A percentile compares a stretch with the other conserved stretches of the same genome.
Conservation (phyloP, 73 alveolate species). For the Uronychia binucleata region DNA sequence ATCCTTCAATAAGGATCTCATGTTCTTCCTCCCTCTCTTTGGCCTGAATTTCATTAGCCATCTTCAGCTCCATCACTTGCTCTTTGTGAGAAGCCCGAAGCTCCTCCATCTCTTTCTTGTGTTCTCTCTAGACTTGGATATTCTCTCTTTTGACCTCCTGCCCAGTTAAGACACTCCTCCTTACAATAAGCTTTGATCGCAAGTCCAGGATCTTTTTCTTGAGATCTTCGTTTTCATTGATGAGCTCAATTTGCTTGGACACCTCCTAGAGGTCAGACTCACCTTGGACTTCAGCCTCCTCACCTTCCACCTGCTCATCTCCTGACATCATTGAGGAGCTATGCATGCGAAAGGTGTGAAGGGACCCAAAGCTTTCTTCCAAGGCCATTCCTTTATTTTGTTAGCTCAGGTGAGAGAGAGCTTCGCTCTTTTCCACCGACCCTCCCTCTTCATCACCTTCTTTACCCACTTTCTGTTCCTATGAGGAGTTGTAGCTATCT, state of each 20-base stretch:
- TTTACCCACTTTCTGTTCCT: too few relatives aligned
- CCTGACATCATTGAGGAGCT: neutral
- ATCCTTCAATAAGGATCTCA: neutral
- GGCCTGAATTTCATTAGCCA: neutral
- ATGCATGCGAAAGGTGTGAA: neutral
- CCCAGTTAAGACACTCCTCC: neutral
- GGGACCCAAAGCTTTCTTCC: neutral
- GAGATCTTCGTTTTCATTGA: neutral
- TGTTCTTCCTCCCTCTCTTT: neutral
- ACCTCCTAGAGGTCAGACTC: neutral
- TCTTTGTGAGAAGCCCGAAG: neutral
- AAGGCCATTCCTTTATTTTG: too few relatives aligned
- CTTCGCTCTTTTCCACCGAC: too few relatives aligned
- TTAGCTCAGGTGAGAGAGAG: too few relatives aligned
- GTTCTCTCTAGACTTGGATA: neutral
- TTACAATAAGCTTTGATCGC: neutral
- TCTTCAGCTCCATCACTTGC: neutral
- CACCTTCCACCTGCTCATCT: too few relatives aligned
- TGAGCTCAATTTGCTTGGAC: neutral
- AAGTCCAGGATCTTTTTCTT: neutral
- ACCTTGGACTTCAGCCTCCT: too few relatives aligned
- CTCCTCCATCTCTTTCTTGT: neutral
- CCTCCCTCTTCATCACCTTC: too few relatives aligned
- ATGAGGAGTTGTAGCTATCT: too few relatives aligned
- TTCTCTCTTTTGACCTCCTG: neutral